Percentiles rank a stretch among this genome's conserved stretches.
These are phyloP conservation scores for Calonectria hawksworthii DNA, from an alignment of 2,329 filamentous ascomycete species.

Conservation along the genomic window DNA sequence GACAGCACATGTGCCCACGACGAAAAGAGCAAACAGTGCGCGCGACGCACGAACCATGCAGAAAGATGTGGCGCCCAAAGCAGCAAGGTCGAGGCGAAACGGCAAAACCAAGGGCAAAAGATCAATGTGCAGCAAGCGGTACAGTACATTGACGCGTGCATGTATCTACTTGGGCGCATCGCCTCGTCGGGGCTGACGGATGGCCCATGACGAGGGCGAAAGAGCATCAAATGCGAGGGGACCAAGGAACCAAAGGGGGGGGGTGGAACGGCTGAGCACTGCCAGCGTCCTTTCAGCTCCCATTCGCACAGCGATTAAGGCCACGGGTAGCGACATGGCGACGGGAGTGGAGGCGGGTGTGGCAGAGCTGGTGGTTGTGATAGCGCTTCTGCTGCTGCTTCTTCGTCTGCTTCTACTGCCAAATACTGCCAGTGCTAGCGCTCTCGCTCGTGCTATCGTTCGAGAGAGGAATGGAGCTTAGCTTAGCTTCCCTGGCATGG, in stretches of 20 bases:
- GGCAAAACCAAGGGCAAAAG: neutral
- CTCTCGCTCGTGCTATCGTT: neutral
- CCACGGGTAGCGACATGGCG: conserved; percentile 35
- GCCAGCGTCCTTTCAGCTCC: conserved; percentile 14
- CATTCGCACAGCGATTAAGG: conserved; percentile 25
- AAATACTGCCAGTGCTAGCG: neutral
- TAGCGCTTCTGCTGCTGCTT: neutral
- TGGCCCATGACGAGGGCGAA: conserved; percentile 13
- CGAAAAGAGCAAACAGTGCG: conserved; percentile 29
- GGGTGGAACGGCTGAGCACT: conserved; percentile 11
- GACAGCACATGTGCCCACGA: conserved; percentile 16
- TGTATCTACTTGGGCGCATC: conserved; percentile 33
- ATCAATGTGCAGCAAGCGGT: neutral
- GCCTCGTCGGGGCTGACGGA: conserved; percentile 42
- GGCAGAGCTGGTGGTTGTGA: conserved; percentile 19
- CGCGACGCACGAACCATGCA: conserved; percentile 13
- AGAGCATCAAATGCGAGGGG: neutral
- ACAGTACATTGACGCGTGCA: neutral
- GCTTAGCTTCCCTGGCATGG: neutral
- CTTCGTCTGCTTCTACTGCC: neutral
- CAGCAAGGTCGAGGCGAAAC: conserved; percentile 1
- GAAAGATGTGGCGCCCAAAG: neutral
- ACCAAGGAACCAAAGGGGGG: neutral
- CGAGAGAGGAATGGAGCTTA: conserved; percentile 7
- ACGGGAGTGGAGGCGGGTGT: conserved; percentile 39